Base-by-base conservation (phyloP, 2,329 filamentous ascomycete genomes). In the Colletotrichum gloeosporioides region DNA sequence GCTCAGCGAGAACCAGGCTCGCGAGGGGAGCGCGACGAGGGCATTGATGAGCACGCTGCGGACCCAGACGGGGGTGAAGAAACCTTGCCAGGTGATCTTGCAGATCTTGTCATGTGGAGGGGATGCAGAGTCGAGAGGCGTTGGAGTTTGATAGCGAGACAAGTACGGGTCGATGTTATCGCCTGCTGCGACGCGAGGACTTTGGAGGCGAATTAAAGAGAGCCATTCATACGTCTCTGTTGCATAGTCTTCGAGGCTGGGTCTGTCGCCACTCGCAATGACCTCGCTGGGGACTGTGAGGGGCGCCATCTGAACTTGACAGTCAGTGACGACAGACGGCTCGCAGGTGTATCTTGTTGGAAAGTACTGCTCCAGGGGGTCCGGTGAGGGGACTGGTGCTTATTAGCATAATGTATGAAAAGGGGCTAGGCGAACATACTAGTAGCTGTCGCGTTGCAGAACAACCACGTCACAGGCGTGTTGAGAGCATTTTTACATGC, bases 401-500 rank as follows among this genome's bases (percentile, higher is more conserved):
- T 44, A 72, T 84, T 78, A 84, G 80, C 32, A 71, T 55, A 44
- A 77, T 6, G 4, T 3, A 8, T 25, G 22, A 78, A 66, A 73
- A 71, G 77, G 2, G 59, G 66, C 22, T 39, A 39, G 36, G 13
- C 22, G 36, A 15, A 67, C 59, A 39, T 16, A 92, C 90, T 84
- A 77, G 86, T 87, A 79, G 80, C 80, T 67, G 79, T 85, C 55
- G 93, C 83, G 80, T 96, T 93, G 80, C 90, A 93, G 80, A 97
- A 96, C 1, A 99, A 86, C 96, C 96, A 98, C 2, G 91, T 91
- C 27, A 93, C 81, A 2, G 93, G 91, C 61, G 89, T 85, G 65
- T 90, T 91, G 27, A 98, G 87, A 27, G 95, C 95, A 78, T 95
- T 95, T 80, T 93, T 93, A 83, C 93, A 95, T 16, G 95, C 95